Percentiles rank a stretch among this genome's conserved stretches.
These are phyloP conservation scores for Metarhizium guizhouense DNA, from an alignment of 2,329 filamentous ascomycete species.

Conservation along the genomic window DNA sequence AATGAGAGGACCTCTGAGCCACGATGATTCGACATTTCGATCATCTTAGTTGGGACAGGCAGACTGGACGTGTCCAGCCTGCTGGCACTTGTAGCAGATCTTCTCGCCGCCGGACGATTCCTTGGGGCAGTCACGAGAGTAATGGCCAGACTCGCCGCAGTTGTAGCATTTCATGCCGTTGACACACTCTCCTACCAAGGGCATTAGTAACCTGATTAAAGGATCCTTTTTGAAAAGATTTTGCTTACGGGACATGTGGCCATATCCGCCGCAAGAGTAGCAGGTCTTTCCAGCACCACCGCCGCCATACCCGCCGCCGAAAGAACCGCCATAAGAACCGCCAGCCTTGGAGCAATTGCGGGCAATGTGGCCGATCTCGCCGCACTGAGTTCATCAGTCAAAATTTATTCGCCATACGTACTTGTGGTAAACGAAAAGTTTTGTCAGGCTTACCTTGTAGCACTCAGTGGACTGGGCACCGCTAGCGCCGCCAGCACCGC, in stretches of 20 bases:
- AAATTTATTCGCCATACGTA: constrained; percentile 4
- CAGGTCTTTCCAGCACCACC: constrained; percentile 68
- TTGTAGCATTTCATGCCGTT: constrained; percentile 99
- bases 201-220: constrained; percentile 12
- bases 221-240: no score
- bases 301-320: constrained; percentile 32
- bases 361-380: constrained; percentile 91
- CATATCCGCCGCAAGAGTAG: constrained; percentile 96
- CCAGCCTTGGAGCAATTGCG: constrained; percentile 70
- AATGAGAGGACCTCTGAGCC: constrained; percentile 14
- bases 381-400: constrained; percentile 48
- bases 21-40: constrained; percentile 7
- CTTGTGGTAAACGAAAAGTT: no score
- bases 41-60: constrained; percentile 66
- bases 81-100: constrained; percentile 95
- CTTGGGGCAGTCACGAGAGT: constrained; percentile 92
- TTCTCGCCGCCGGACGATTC: constrained; percentile 82
- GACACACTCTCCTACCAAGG: constrained; percentile 68
- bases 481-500: constrained; percentile 35
- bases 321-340: constrained; percentile 32
- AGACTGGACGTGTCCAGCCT: constrained; percentile 82
- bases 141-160: constrained; percentile 88
- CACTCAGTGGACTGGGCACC: constrained; percentile 57
- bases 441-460: constrained; percentile 59
- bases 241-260: constrained; percentile 82